These are phyloP conservation scores for Globisporangium spinosum DNA, from an alignment of 352 stramenopile genomes.

Conservation along the genomic window DNA sequence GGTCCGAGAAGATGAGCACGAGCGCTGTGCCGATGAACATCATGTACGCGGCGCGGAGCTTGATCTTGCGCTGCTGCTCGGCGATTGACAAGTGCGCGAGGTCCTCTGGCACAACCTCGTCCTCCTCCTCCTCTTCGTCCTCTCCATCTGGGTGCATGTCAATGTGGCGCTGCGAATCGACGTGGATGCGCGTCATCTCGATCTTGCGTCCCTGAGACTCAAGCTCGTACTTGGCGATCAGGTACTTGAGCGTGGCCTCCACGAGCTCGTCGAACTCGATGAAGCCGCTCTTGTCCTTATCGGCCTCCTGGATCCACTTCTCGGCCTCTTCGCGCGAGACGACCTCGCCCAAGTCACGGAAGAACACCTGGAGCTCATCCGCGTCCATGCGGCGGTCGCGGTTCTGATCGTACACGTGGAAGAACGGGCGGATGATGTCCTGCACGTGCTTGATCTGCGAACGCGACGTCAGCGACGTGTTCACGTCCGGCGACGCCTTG, in stretches of 20 bases:
- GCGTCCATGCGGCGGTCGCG: constrained; percentile 86
- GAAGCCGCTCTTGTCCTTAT: constrained; percentile 88
- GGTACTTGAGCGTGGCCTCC: constrained; percentile 78
- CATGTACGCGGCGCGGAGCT: constrained; percentile 91
- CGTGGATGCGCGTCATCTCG: constrained; percentile 41
- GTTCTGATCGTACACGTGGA: constrained; percentile 92
- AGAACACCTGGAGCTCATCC: constrained; percentile 91
- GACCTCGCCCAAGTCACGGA: constrained; percentile 92
- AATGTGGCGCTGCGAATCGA: constrained; percentile 48
- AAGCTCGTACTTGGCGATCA: constrained; percentile 77
- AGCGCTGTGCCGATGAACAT: constrained; percentile 93
- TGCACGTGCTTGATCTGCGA: constrained; percentile 78
- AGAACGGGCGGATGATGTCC: constrained; percentile 92
- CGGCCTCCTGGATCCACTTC: constrained; percentile 85
- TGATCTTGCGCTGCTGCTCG: constrained; percentile 95
- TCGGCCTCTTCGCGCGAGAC: constrained; percentile 77
- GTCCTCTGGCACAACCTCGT: constrained; percentile 94
- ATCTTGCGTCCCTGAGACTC: constrained; percentile 47
- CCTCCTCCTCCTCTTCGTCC: constrained; percentile 90
- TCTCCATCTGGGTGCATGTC: constrained; percentile 46
- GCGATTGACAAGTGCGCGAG: constrained; percentile 90
- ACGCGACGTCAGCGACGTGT: constrained; percentile 51
- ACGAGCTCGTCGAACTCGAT: constrained; percentile 96
- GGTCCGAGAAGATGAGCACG: constrained; percentile 95
- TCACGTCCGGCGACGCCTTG: constrained; percentile 28